Evolutionary conservation across 805 yeast genomes (phyloP), one percentile per base, ranked within the genome.

Genomic region (Kodamaea jinghongensis): DNA sequence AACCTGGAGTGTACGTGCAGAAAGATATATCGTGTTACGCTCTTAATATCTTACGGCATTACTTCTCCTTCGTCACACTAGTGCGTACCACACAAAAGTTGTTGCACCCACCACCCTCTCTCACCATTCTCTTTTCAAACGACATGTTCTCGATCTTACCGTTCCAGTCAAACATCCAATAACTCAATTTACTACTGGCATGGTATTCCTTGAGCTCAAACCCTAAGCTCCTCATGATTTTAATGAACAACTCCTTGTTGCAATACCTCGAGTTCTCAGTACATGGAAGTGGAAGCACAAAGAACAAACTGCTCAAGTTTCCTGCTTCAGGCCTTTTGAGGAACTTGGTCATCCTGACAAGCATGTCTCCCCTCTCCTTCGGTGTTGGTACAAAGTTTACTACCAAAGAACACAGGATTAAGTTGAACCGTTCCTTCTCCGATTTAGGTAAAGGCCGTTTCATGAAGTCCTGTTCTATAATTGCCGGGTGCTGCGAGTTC

Each of bases 281-380:
- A 56, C 99, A 91, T 0, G 98, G 96, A 26, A 85, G 67, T 0
- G 99, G 99, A 3, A 91, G 63, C 5, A 91, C 98, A 9, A 91
- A 60, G 54, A 91, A 90, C 4, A 89, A 58, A 25, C 70, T 54
- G 4, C 77, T 67, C 3, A 58, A 43, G 5, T 48, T 38, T 3
- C 36, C 38, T 0, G 22, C 16, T 2, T 43, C 39, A 3, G 75
- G 68, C 3, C 54, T 54, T 28, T 60, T 61, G 28, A 90, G 63
- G 52, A 86, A 90, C 17, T 64, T 41, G 3, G 76, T 63, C 7
- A 87, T 75, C 40, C 84, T 56, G 26, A 54, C 52, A 46, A 89
- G 64, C 97, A 91, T 91, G 4, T 73, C 75, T 2, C 97, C 97
- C 38, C 99, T 64, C 10, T 64, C 75, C 6, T 51, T 52, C 0